Evolutionary conservation across 208 protist genomes (phyloP), one percentile per base, ranked within the genome.

Genomic region (Crithidia expoeki): DNA sequence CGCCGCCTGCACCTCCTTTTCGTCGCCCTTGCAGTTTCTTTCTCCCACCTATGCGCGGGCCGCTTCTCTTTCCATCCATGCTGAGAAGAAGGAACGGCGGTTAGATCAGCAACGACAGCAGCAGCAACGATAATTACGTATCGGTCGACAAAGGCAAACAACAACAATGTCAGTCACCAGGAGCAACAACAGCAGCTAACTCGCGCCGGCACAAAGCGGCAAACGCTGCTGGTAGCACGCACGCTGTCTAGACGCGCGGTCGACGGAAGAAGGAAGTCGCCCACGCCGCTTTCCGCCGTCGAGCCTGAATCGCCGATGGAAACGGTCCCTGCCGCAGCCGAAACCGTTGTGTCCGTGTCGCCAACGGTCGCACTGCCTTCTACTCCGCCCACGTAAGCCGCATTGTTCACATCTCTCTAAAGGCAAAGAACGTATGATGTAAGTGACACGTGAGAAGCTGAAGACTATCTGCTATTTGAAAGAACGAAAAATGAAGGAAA

Each of bases 171-270:
- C n/a, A n/a, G n/a, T n/a, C n/a, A n/a, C n/a, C n/a, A n/a, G n/a
- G n/a, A n/a, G 53, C 53, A 7, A 27, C 53, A 44, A 44, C 28
- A 7, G 27, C 53, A 59, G n/a, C n/a, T 32, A 21, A 16, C 44
- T 19, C 28, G 59, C 16, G 27, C 30, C 2, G 30, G 11, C 2
- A 30, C n/a, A 14, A 65, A 30, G 46, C 68, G 58, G 7, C 30
- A 38, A 17, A 38, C 68, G 47, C n/a, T 74, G 59, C 21, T 62
- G 50, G 60, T 50, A 4, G 30, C 59, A 11, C 59, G 60, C 32
- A 33, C 33, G 16, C 23, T 67, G 42, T 34, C 59, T 4, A 58
- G 59, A 32, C 60, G 40, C 27, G 34, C 19, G 16, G 21, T 10
- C 16, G 61, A 46, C 4, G 33, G 0, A 33, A 16, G 21, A 1